Evolutionary conservation across 2,329 filamentous ascomycete species (phyloP), one percentile per base, ranked within the genome.

Genomic region (Parastagonospora avenae): DNA sequence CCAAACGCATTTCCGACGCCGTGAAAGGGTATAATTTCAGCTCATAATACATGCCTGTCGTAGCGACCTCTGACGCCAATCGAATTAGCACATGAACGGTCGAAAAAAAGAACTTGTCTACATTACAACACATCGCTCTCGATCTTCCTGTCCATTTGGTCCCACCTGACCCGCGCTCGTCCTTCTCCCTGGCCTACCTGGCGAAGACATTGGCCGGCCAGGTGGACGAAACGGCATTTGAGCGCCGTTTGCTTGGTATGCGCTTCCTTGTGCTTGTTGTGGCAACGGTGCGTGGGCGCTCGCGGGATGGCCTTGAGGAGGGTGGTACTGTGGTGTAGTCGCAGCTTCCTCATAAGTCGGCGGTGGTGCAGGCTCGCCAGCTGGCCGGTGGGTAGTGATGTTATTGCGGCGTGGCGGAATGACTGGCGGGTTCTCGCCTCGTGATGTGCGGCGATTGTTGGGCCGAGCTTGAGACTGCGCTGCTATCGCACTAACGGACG

Each of bases 401-500:
- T 69, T 71, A 56, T 68, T 74, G 29, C 73, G 65, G 4, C 78
- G 74, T 0, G 78, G 78, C 28, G 78, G 79, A 6, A 82, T 78
- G 0, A 71, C 56, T 0, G 80, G 79, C 15, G 76, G 69, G n/a
- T 63, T 64, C 53, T 75, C 74, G 41, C 59, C 62, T 32, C 63
- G 63, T 48, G 64, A 64, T 33, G 64, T 50, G 39, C 63, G 64
- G 50, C 60, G 56, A 60, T 71, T 54, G 50, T 62, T 48, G 12
- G 55, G 55, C 28, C 54, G 69, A 42, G 44, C 48, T 42, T 57
- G 64, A 35, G 60, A 56, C 46, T 64, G 65, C 42, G 66, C 46
- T 60, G 88, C 84, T 49, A 92, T 89, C 59, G 82, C 89, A 55
- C 86, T 85, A 64, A 89, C 86, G 0, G 86, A 89, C 1, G 90